Percentiles rank a stretch among this genome's conserved stretches.
These are phyloP conservation scores for Mariannaea sp. DNA, from an alignment of 2,329 filamentous ascomycete genomes.

Conservation along the genomic window DNA sequence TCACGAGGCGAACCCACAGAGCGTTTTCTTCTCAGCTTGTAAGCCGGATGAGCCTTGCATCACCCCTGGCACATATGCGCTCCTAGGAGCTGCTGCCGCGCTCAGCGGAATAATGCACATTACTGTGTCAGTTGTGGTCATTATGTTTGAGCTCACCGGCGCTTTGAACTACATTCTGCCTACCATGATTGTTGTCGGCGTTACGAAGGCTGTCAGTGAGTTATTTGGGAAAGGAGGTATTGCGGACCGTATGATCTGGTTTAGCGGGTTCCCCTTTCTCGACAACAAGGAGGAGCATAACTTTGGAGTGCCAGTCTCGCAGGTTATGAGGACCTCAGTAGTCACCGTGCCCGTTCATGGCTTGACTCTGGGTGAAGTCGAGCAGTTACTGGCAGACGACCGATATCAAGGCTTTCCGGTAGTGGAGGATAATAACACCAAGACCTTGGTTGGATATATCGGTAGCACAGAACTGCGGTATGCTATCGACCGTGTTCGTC, in stretches of 20 bases:
- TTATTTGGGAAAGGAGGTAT: constrained; percentile 95
- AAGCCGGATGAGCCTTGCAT: constrained; percentile 93
- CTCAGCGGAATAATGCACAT: constrained; percentile 98
- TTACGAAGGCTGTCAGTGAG: constrained; percentile 91
- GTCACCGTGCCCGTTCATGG: constrained; percentile 76
- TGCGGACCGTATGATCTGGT: constrained; percentile 98
- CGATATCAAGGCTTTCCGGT: constrained; percentile 93
- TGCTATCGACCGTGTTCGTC: constrained; percentile 79
- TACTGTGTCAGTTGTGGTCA: constrained; percentile 94
- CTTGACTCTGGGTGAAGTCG: constrained; percentile 75
- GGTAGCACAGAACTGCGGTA: constrained; percentile 91
- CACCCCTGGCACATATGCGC: constrained; percentile 95
- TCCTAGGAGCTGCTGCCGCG: constrained; percentile 88
- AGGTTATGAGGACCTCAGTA: constrained; percentile 82
- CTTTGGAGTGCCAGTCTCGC: constrained; percentile 90
- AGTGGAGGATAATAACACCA: constrained; percentile 73
- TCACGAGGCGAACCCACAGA: constrained; percentile 80
- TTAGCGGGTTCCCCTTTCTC: constrained; percentile 94
- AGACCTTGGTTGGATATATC: constrained; percentile 85
- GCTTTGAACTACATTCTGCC: constrained; percentile 95
- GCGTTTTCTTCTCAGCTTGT: constrained; percentile 86
- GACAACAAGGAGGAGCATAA: constrained; percentile 98
- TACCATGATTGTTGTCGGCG: constrained; percentile 98
- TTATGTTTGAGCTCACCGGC: constrained; percentile 99
- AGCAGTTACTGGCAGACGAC: constrained; percentile 75